Base-by-base conservation (phyloP, 495 filamentous ascomycete species). In the Talaromyces proteolyticus region DNA sequence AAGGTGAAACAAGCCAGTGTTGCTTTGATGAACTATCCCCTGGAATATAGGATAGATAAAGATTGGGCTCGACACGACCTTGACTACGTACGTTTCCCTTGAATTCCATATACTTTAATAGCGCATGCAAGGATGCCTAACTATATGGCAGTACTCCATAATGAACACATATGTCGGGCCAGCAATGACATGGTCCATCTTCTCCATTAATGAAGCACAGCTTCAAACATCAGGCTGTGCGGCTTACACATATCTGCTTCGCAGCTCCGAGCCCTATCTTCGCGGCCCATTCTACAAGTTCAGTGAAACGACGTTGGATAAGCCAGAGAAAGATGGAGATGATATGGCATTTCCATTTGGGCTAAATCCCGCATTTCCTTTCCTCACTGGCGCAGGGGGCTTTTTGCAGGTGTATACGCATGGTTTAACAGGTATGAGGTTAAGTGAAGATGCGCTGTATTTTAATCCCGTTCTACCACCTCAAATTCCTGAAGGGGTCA, bases 141-240 rank as follows among this genome's bases (percentile, higher is more conserved):
- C 14, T 36, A 23, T 8, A n/a, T 34, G 1, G 34, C 46, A 73
- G 65, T 83, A 83, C 51, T 74, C 80, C 8, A 70, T 68, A 20
- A 77, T 73, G 18, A 80, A 83, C 56, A 78, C 76, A 11, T 65
- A 64, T 3, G 65, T 79, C 44, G 79, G 79, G 3, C 79, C 79
- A 0, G 79, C 74, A 3, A 83, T 83, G 79, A 83, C 79, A n/a
- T 83, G 77, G 58, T 70, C 68, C 5, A 73, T 79, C 25, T 81
- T 79, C 51, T 71, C 71, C 47, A 71, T 81, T 50, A 67, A 70
- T 24, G 77, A 77, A 19, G 77, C 76, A 45, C 65, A 74, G 11
- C 58, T 80, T 16, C 77, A 75, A 18, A 67, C 69, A 7, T 72
- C 73, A 6, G 79, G 79, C 11, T 81, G 79, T 53, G 67, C 76